Conservation (phyloP, 176 grass and related monocot genomes). For the Carex parvula region DNA sequence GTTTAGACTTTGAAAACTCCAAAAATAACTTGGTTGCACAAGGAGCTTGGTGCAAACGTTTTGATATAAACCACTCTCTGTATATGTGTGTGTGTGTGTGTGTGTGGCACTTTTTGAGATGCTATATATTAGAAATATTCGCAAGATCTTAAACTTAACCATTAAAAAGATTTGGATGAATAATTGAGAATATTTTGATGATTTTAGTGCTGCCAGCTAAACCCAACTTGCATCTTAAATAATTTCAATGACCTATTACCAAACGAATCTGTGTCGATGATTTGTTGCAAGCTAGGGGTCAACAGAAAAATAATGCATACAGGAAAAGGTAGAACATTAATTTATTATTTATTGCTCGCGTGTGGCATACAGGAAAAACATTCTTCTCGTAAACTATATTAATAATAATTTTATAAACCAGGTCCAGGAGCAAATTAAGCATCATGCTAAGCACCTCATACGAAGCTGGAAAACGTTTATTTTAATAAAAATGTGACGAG, state of each 20-base stretch:
- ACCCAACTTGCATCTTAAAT: background rate
- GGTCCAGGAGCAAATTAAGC: background rate
- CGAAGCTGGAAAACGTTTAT: background rate
- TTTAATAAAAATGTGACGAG: background rate
- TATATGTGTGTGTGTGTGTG: no score
- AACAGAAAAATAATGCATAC: background rate
- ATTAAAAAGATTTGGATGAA: no score
- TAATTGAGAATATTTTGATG: background rate
- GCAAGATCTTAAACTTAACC: no score
- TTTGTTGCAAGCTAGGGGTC: no score
- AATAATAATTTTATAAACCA: background rate
- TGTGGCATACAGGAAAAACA: background rate
- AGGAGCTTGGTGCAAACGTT: no score
- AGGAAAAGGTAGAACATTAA: background rate
- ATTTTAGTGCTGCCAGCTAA: background rate
- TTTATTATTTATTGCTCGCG: background rate
- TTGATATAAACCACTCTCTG: no score
- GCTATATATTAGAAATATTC: no score
- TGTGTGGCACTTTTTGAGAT: no score
- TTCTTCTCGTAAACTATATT: background rate
- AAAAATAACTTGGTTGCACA: no score
- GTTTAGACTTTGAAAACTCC: no score
- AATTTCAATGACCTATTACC: background rate
- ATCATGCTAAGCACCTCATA: background rate
- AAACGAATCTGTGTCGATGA: no score